Base-by-base conservation (phyloP, 768 basidiomycete genomes). In the Termitomyces sp. region DNA sequence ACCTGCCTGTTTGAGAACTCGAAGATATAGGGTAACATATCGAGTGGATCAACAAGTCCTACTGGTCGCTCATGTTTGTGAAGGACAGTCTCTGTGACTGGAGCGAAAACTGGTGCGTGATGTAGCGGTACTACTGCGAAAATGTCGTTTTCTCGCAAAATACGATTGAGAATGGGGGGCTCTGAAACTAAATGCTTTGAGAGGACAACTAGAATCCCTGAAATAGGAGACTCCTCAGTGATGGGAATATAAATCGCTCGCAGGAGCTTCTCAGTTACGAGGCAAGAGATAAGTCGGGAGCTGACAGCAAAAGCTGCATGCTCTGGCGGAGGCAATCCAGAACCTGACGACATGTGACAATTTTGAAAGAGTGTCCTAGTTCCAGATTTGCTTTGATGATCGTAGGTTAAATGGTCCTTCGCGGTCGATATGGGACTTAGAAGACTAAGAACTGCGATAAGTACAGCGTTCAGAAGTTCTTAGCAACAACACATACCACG, bases 41-140 rank as follows among this genome's bases (percentile, higher is more conserved):
- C 83, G n/a, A 83, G 68, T 5, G 83, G 83, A 62, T 84, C 82
- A 10, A 82, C 68, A 20, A 83, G 74, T 31, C 76, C 79, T 36
- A 83, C 74, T 12, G 67, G 64, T 13, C 66, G 65, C 20, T 78
- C 80, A 60, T 78, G 72, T 53, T 69, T 71, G 45, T 69, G 69
- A 2, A 49, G 26, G 24, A 57, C 46, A 13, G 62, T 48, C 18
- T 66, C 70, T 9, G 9, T 44, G 20, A 34, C 31, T 42, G 60
- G 54, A 29, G 54, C 42, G 54, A 81, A 72, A 2, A 80, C 72
- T 3, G 83, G 83, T 20, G 74, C 50, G 59, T 76, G 71, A 28
- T 73, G 78, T 26, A 84, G 67, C 5, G 80, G 79, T 18, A 82
- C 70, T 34, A 83, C 71, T 33, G 70, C 76, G 44, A 80, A 80